Conservation (phyloP, 441 rosid species). For the Dalechampia spathulata region DNA sequence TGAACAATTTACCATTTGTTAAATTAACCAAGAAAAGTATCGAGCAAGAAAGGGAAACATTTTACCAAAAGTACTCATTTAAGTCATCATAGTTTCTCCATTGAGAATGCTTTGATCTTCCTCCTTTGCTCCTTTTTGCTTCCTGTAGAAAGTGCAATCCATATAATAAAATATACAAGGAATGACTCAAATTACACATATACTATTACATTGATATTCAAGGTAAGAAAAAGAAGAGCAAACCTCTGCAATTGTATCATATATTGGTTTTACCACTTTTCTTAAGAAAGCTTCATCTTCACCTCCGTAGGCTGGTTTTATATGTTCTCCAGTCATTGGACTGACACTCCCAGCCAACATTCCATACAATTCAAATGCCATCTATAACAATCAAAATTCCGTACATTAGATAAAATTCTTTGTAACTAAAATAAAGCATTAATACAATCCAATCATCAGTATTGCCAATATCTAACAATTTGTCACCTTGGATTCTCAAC, state of each 20-base stretch:
- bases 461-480: too few species aligned
- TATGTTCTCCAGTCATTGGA: conserved; percentile 93
- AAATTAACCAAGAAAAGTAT: conserved; percentile 3
- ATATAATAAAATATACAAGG: background rate
- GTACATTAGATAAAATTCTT: background rate
- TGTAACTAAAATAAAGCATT: background rate
- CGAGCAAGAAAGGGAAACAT: conserved; percentile 5
- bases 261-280: conserved; percentile 89
- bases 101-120: conserved; percentile 94
- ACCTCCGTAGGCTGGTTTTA: conserved; percentile 95
- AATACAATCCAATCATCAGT: too few species aligned
- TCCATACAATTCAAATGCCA: conserved; percentile 97
- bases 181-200: background rate
- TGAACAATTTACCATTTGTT: conserved; percentile 17
- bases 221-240: conserved; percentile 11
- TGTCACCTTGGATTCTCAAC: too few species aligned
- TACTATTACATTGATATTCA: conserved; percentile 4
- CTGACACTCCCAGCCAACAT: conserved; percentile 97
- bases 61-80: conserved; percentile 93
- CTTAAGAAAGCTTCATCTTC: conserved; percentile 92
- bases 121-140: conserved; percentile 67
- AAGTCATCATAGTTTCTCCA: conserved; percentile 99
- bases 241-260: conserved; percentile 74
- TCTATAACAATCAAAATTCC: conserved; percentile 32
- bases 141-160: conserved; percentile 40